Evolutionary conservation across 2,329 filamentous ascomycete genomes (phyloP).

Genomic region (Epichloe amarillans): DNA sequence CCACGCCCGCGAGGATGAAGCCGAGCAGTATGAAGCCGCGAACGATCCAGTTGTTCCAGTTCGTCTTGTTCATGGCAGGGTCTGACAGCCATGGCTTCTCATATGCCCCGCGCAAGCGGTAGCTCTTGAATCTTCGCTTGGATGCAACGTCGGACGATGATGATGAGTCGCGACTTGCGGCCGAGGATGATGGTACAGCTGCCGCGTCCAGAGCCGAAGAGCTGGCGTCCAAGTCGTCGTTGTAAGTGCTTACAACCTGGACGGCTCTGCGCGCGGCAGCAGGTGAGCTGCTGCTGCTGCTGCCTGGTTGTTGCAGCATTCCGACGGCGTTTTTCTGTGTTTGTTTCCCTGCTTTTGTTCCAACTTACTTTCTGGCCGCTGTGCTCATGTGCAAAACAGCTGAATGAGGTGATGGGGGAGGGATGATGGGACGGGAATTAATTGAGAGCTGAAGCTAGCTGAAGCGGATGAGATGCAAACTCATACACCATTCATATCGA

Average conservation of each 20-base stretch:
- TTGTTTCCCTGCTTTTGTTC: too few relatives aligned
- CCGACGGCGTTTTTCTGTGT: background rate
- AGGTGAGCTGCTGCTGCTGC: background rate
- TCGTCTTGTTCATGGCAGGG: conserved; percentile 18
- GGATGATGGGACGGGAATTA: background rate
- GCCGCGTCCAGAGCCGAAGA: background rate
- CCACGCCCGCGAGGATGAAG: conserved; percentile 18
- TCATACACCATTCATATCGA: background rate
- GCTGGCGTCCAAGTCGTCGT: background rate
- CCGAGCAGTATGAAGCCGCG: conserved; percentile 19
- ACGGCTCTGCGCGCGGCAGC: background rate
- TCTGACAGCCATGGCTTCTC: conserved; percentile 27
- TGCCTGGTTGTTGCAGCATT: background rate
- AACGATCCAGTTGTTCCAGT: conserved; percentile 23
- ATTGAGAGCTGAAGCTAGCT: background rate
- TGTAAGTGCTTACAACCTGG: background rate
- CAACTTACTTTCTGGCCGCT: too few relatives aligned
- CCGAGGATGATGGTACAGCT: background rate
- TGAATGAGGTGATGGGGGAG: too few relatives aligned
- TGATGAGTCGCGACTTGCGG: background rate
- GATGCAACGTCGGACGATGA: conserved; percentile 4
- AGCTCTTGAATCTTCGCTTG: conserved; percentile 18
- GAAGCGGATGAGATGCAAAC: background rate
- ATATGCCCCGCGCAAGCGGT: conserved; percentile 20
- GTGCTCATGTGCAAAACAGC: too few relatives aligned